Evolutionary conservation across 2,329 filamentous ascomycete genomes (phyloP), one percentile per base, ranked within the genome.

Genomic region (Calonectria pseudoturangicola): DNA sequence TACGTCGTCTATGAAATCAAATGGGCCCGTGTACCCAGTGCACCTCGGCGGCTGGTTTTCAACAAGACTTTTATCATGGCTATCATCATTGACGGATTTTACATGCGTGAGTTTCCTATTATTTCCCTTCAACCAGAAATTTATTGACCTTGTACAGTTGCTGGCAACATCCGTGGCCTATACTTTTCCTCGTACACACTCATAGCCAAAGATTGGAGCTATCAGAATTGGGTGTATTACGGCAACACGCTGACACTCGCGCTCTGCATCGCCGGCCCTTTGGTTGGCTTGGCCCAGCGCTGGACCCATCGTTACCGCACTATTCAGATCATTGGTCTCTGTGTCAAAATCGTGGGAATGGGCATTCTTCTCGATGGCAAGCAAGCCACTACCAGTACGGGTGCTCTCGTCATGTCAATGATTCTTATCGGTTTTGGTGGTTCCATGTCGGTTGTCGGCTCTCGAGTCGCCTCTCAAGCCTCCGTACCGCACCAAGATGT

Each of bases 1-100:
- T 85, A 88, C n/a, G 84, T 86, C 9, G 82, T 85, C 4, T 90
- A 90, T 75, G 89, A 90, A 79, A 79, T 81, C 58, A 80, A 80
- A 43, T 80, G 79, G 76, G 79, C 73, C 10, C 70, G 47, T 13
- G 72, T 79, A 58, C 79, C 79, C 4, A 78, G 77, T 28, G 76
- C 76, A 1, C 77, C 81, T 10, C 76, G 76, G 12, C 70, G 78
- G 12, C 71, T 82, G 25, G 70, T 83, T 1, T 79, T 79, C 12
- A 82, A 83, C 73, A 79, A 77, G 69, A 81, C 81, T 4, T 82
- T 83, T 62, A 67, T 83, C 65, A 79, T 79, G 45, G 78, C 77
- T 8, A 79, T 82, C 25, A 68, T 80, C 39, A 81, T 83, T 58
- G 77, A 81, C 62, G 76, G 74, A 9, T 82, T 82, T 73, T 81